phyloP scores from a whole-genome alignment of 2,329 filamentous ascomycete species.

The Fusarium euwallaceae region DNA sequence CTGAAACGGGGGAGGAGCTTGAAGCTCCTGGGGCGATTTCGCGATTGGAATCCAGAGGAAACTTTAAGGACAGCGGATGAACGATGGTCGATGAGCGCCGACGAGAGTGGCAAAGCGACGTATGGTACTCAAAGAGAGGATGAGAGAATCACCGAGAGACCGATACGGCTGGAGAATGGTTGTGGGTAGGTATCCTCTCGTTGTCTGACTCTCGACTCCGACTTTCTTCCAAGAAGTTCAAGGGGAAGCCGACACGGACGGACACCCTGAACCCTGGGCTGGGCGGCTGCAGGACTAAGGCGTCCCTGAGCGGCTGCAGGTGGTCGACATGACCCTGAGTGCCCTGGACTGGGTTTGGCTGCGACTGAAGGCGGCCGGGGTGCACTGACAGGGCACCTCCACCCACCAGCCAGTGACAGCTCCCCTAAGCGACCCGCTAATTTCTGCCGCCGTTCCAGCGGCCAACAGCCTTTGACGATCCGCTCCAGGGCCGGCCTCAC shows the following conservation, averaged over 20 bases:
- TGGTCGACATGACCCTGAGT: background rate
- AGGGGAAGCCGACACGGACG: slow-evolving; percentile 34
- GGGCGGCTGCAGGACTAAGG: background rate
- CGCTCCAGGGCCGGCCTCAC: slow-evolving; percentile 28
- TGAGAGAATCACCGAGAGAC: slow-evolving; percentile 26
- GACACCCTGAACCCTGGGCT: slow-evolving; percentile 35
- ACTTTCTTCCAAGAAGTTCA: slow-evolving; percentile 37
- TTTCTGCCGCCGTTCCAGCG: slow-evolving; percentile 32
- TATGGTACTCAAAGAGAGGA: slow-evolving; percentile 25
- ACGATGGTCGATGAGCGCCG: slow-evolving; percentile 1
- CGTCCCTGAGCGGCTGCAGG: slow-evolving; percentile 2
- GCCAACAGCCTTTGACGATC: slow-evolving; percentile 34
- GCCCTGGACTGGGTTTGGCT: background rate
- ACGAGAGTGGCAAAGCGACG: slow-evolving; percentile 9
- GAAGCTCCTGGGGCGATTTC: slow-evolving; percentile 33
- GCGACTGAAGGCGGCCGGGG: slow-evolving; percentile 16
- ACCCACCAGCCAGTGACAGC: slow-evolving; percentile 23
- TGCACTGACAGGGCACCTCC: slow-evolving; percentile 26
- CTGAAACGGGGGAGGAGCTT: slow-evolving; percentile 34
- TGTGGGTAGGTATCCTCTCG: slow-evolving; percentile 37
- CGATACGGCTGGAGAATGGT: slow-evolving; percentile 10
- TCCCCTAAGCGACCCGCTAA: slow-evolving; percentile 27
- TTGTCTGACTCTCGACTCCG: slow-evolving; percentile 34
- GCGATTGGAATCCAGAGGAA: slow-evolving; percentile 35
- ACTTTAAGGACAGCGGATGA: slow-evolving; percentile 32